Conservation (phyloP, 2,329 filamentous ascomycete species). For the Fusarium sp. region DNA sequence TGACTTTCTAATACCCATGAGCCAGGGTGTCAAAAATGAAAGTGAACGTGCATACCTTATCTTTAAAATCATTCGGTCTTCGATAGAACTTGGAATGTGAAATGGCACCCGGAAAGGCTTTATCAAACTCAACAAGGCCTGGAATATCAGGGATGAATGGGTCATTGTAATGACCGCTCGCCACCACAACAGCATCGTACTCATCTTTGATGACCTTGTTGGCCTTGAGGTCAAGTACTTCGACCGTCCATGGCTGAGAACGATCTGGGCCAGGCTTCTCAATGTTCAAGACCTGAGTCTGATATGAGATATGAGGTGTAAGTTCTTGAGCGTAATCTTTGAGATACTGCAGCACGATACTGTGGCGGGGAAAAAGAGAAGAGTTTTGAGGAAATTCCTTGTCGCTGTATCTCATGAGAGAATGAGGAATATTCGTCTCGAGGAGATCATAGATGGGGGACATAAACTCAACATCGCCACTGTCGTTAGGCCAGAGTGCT, state of each 20-base stretch:
- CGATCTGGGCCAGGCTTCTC: conserved; percentile 38
- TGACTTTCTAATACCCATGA: conserved; percentile 67
- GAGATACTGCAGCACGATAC: conserved; percentile 74
- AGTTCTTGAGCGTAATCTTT: conserved; percentile 73
- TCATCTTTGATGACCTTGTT: conserved; percentile 40
- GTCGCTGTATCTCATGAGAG: conserved; percentile 78
- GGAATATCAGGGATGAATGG: conserved; percentile 69
- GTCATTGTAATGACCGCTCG: conserved; percentile 73
- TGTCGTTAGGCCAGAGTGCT: conserved; percentile 51
- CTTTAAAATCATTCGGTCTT: conserved; percentile 52
- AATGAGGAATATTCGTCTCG: conserved; percentile 81
- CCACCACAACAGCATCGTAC: conserved; percentile 74
- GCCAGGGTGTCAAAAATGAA: neutral
- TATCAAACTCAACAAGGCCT: conserved; percentile 67
- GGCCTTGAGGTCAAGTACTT: conserved; percentile 49
- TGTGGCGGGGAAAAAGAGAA: conserved; percentile 76
- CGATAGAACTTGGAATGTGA: conserved; percentile 78
- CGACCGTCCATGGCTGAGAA: conserved; percentile 60
- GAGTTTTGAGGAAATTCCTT: conserved; percentile 67
- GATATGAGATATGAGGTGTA: conserved; percentile 68
- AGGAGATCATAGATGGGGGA: conserved; percentile 78
- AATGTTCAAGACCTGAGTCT: conserved; percentile 70
- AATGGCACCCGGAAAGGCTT: conserved; percentile 62
- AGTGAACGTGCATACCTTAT: conserved; percentile 46
- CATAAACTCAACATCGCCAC: conserved; percentile 65